These are phyloP conservation scores for Trichoderma sp. DNA, from an alignment of 2,329 filamentous ascomycete genomes.

Conservation along the genomic window DNA sequence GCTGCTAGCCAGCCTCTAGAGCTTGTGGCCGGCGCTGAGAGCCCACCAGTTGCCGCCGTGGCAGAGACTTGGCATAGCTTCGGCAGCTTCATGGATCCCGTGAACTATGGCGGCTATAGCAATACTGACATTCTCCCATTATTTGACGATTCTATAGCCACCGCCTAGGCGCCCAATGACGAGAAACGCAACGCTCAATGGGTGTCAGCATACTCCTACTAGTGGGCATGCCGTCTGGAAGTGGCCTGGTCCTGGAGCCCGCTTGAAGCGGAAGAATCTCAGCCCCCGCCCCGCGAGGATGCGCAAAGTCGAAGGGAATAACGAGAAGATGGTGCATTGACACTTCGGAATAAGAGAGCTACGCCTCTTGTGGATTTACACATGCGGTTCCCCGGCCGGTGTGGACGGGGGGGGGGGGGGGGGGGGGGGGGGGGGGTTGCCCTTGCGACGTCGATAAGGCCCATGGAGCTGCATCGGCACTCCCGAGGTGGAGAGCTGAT, in stretches of 20 bases:
- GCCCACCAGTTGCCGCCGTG: not conserved
- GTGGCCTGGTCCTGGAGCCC: not conserved
- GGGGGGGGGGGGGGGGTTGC: too few relatives aligned
- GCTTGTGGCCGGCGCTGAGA: not conserved
- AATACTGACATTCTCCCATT: not conserved
- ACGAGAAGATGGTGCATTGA: not conserved
- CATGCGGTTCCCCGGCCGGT: conserved; percentile 10
- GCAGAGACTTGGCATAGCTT: not conserved
- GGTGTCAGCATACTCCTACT: not conserved
- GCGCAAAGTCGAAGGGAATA: not conserved
- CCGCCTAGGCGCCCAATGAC: not conserved
- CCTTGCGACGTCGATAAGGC: conserved; percentile 16
- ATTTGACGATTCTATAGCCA: not conserved
- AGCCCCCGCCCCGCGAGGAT: not conserved
- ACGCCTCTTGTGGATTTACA: not conserved
- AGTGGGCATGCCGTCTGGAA: not conserved
- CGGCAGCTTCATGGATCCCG: not conserved
- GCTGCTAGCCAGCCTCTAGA: not conserved
- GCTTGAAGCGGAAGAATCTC: conserved; percentile 10
- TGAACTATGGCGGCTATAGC: not conserved
- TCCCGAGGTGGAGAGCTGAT: conserved; percentile 22
- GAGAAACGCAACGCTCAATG: not conserved
- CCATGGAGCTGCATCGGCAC: conserved; percentile 24
- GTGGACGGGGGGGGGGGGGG: conserved; percentile 8
- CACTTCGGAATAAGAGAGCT: not conserved